Conservation (phyloP, 345 rosid species). For the Syzygium aqueum region DNA sequence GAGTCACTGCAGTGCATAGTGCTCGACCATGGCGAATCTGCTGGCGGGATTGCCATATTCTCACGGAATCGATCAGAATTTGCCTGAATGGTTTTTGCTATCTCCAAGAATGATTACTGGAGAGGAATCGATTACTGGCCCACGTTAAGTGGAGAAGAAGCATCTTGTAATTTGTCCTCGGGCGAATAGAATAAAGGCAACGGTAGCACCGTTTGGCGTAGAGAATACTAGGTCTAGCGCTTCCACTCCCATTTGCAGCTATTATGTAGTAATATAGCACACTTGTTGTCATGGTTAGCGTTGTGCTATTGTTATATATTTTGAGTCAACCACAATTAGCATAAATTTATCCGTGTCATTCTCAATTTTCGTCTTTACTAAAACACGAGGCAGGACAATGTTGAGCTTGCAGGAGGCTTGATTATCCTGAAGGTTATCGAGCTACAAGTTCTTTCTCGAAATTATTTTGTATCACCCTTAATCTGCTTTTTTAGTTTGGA, state of each 20-base stretch:
- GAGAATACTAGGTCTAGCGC: background rate
- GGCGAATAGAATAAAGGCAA: background rate
- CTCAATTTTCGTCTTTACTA: background rate
- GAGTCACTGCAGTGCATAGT: background rate
- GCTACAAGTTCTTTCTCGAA: background rate
- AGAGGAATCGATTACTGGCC: background rate
- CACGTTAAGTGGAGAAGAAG: background rate
- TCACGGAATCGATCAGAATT: background rate
- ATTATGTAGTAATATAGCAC: background rate
- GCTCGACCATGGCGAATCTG: background rate
- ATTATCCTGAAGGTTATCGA: background rate
- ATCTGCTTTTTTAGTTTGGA: background rate
- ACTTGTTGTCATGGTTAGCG: background rate
- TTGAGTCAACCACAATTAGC: background rate
- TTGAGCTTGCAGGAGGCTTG: background rate
- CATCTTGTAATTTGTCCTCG: background rate
- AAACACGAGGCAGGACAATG: background rate
- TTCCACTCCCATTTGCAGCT: background rate
- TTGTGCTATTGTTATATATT: background rate
- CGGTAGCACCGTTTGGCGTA: background rate
- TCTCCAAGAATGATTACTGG: background rate
- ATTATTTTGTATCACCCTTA: background rate
- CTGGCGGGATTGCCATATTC: background rate
- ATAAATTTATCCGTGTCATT: background rate
- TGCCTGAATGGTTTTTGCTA: background rate